These are phyloP conservation scores for Exsudoporus frostii DNA, from an alignment of 768 basidiomycete genomes.

Conservation along the genomic window DNA sequence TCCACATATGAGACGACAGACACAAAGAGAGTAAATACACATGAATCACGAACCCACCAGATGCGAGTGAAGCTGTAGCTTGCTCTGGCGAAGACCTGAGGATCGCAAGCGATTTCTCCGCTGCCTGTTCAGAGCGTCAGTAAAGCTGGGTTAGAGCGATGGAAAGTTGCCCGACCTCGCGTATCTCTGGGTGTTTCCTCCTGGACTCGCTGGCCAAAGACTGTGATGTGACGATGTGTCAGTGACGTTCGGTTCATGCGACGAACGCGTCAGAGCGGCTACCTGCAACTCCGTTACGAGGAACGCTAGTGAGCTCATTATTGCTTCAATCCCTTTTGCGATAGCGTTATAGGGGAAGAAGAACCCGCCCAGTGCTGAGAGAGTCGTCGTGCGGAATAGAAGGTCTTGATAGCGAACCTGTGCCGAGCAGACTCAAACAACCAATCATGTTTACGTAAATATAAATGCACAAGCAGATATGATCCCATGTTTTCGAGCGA, in stretches of 20 bases:
- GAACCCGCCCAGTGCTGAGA: neutral
- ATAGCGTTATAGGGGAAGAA: neutral
- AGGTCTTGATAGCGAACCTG: neutral
- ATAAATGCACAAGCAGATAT: no score
- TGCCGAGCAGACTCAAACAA: neutral
- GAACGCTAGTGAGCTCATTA: slow-evolving; percentile 68
- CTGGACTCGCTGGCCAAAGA: slow-evolving; percentile 86
- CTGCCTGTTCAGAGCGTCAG: slow-evolving; percentile 51
- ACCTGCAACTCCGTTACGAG: slow-evolving; percentile 76
- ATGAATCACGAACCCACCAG: slow-evolving; percentile 48
- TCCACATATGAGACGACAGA: slow-evolving; percentile 11
- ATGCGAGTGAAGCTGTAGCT: slow-evolving; percentile 66
- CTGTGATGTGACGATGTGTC: slow-evolving; percentile 41
- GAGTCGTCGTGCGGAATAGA: neutral
- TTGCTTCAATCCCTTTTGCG: neutral
- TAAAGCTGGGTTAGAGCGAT: neutral
- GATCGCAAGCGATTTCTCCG: slow-evolving; percentile 82
- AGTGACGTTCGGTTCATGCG: neutral
- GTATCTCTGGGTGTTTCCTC: slow-evolving; percentile 88
- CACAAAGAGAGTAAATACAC: neutral
- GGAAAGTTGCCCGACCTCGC: slow-evolving; percentile 60
- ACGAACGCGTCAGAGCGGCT: slow-evolving; percentile 3
- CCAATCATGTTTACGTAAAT: slow-evolving; percentile 12
- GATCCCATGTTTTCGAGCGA: neutral
- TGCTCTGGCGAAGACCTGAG: slow-evolving; percentile 81